Evolutionary conservation across 345 rosid species (phyloP).

Genomic region (Brassica juncea): DNA sequence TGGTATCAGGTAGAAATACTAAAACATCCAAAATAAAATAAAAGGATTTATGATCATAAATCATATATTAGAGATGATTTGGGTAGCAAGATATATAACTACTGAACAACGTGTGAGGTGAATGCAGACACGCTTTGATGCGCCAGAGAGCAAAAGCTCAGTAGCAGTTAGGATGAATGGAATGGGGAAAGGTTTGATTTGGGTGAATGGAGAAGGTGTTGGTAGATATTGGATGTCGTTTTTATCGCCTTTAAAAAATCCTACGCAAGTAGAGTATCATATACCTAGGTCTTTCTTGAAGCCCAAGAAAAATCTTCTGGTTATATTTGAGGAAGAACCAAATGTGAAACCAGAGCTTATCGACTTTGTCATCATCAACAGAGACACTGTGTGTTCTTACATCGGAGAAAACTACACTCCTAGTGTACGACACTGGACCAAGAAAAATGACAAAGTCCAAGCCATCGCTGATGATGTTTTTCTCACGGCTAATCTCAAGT

Average conservation of each 20-base stretch:
- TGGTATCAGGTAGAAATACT: conserved; percentile 75
- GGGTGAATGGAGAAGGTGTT: conserved; percentile 80
- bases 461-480: conserved; percentile 42
- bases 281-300: conserved; percentile 78
- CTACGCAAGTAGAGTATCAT: conserved; percentile 83
- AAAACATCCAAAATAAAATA: neutral
- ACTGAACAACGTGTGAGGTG: conserved; percentile 20
- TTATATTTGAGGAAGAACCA: conserved; percentile 71
- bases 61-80: neutral
- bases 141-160: conserved; percentile 67
- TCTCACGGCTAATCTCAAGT: conserved; percentile 54
- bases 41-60: neutral
- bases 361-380: conserved; percentile 50
- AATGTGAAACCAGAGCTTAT: conserved; percentile 53
- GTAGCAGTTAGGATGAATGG: conserved; percentile 56
- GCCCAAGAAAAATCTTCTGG: conserved; percentile 62
- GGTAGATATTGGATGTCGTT: conserved; percentile 86
- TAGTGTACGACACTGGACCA: conserved; percentile 56
- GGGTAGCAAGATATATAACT: conserved; percentile 2
- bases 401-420: conserved; percentile 65
- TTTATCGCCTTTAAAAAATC: conserved; percentile 62
- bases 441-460: conserved; percentile 38
- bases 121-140: conserved; percentile 61
- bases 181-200: conserved; percentile 83
- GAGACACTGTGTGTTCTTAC: conserved; percentile 76